Evolutionary conservation across 768 basidiomycete genomes (phyloP).

Genomic region (Sarcomyxa edulis): DNA sequence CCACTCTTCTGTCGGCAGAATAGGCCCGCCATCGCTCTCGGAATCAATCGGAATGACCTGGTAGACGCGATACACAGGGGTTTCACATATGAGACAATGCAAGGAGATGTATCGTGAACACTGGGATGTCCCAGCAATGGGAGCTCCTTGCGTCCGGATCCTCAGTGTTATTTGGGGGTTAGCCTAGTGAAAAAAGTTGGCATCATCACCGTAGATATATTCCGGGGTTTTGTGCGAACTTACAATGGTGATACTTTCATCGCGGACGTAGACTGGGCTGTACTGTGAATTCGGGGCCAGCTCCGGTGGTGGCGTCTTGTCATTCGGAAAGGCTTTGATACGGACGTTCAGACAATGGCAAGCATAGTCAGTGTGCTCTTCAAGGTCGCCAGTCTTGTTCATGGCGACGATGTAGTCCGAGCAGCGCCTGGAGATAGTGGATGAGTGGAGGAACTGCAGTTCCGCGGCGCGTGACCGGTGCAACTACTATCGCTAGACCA

Average conservation of each 20-base stretch:
- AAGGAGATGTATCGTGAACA: conserved; percentile 57
- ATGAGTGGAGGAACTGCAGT: too few species aligned
- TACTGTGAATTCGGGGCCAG: conserved; percentile 36
- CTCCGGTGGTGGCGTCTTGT: conserved; percentile 26
- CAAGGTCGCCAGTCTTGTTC: not conserved
- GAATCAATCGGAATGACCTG: conserved; percentile 54
- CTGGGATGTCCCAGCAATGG: conserved; percentile 39
- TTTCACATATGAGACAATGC: conserved; percentile 65
- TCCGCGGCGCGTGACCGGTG: too few species aligned
- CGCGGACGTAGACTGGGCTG: conserved; percentile 53
- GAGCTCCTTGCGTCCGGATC: conserved; percentile 40
- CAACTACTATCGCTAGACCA: too few species aligned
- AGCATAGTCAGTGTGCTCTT: conserved; percentile 28
- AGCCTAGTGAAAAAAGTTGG: conserved; percentile 31
- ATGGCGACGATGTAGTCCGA: conserved; percentile 4
- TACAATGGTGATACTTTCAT: conserved; percentile 65
- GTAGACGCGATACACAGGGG: conserved; percentile 62
- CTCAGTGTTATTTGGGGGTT: conserved; percentile 71
- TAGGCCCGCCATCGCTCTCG: conserved; percentile 56
- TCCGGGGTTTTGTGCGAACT: conserved; percentile 19
- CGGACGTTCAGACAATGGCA: conserved; percentile 74
- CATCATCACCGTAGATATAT: conserved; percentile 5
- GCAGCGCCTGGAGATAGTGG: too few species aligned
- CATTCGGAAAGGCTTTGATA: conserved; percentile 32
- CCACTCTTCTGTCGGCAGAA: conserved; percentile 73